phyloP scores from a whole-genome alignment of 108 stramenopile species.

The Cyclotella atomus region DNA sequence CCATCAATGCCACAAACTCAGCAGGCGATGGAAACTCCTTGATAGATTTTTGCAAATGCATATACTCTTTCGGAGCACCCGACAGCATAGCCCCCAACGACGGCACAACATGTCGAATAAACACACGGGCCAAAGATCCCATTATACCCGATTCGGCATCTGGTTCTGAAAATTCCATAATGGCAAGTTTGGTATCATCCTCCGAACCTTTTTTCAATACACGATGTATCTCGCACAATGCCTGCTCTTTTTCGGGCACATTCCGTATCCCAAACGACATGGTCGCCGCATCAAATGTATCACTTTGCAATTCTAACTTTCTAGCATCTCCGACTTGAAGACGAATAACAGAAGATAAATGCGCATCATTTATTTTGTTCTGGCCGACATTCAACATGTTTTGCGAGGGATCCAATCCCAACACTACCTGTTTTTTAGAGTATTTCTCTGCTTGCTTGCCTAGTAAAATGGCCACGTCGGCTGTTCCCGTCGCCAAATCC shows the following conservation, averaged over 20 bases:
- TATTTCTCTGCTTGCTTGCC: slow-evolving; percentile 52
- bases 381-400: slow-evolving; percentile 87
- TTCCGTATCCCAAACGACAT: slow-evolving; percentile 97
- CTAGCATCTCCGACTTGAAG: slow-evolving; percentile 76
- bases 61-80: slow-evolving; percentile 77
- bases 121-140: slow-evolving; percentile 63
- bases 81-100: slow-evolving; percentile 73
- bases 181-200: slow-evolving; percentile 48
- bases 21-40: slow-evolving; percentile 79
- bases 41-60: slow-evolving; percentile 87
- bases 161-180: slow-evolving; percentile 89
- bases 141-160: slow-evolving; percentile 53
- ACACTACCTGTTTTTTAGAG: slow-evolving; percentile 22
- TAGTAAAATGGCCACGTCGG: slow-evolving; percentile 91
- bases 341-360: slow-evolving; percentile 49
- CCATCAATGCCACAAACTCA: slow-evolving; percentile 63
- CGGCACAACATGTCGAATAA: slow-evolving; percentile 80
- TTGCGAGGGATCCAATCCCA: slow-evolving; percentile 87
- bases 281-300: slow-evolving; percentile 84
- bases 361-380: slow-evolving; percentile 55
- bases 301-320: slow-evolving; percentile 49
- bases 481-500: slow-evolving; percentile 91
- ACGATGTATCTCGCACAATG: slow-evolving; percentile 80
- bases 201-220: slow-evolving; percentile 53
- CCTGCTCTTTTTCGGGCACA: slow-evolving; percentile 68